Evolutionary conservation across 768 basidiomycete species (phyloP), one percentile per base, ranked within the genome.

Genomic region (Coprinopsis cinerea): DNA sequence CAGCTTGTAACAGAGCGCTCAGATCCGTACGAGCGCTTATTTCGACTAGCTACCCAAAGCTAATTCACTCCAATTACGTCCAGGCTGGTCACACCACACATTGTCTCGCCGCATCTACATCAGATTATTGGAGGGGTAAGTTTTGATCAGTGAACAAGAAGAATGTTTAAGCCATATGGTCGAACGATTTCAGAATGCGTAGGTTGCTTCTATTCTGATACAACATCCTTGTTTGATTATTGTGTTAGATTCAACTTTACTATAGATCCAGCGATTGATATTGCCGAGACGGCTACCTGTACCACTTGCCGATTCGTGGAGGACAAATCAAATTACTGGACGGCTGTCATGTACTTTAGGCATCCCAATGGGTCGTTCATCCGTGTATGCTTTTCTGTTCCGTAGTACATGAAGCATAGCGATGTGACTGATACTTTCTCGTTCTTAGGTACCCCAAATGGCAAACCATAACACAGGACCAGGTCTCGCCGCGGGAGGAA

Each of bases 391-490:
- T 11, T 39, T 17, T 17, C 30, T 2, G 14, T 17, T 4, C 1
- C 30, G 20, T 13, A 10, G 10, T 35, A 2, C 1, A 28, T 17
- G 44, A 10, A 17, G 15, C 14, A 17, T 7, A 18, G n/a, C 18
- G 20, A 46, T 28, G 27, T 24, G 25, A 9, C 3, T 24, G 28
- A 25, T 26, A 17, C 26, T 20, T 42, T 14, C 22, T 15, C 30
- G 10, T 11, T 10, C 11, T 4, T n/a, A 49, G 48, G 48, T 49
- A 7, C 48, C 48, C 25, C 48, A 49, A 25, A 40, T 49, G 15
- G 48, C 48, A 4, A 49, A 49, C 20, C 48, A 49, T 27, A 49
- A 49, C 41, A 49, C 48, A 7, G 48, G 48, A 1, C 48, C 48
- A 4, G 48, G 48, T 15, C 22, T 28, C 18, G 25, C 30, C 18